phyloP scores from a whole-genome alignment of 768 basidiomycete genomes.

The Trametes elegans region DNA sequence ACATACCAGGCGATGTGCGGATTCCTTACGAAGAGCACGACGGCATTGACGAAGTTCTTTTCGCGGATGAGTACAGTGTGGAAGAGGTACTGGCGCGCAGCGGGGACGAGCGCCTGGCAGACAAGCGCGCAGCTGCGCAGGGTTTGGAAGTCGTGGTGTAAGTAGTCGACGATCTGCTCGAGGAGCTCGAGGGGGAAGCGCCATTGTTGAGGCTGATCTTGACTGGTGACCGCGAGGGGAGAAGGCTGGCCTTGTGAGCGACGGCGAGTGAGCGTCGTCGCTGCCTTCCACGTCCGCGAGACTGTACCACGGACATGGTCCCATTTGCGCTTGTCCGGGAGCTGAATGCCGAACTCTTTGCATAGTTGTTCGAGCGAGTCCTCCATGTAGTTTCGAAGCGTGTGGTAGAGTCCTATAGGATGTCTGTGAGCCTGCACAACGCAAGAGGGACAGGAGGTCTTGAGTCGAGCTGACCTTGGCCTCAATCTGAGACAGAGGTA shows the following conservation, averaged over 20 bases:
- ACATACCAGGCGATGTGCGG: conserved; percentile 1
- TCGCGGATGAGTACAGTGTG: conserved; percentile 7
- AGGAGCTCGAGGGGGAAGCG: conserved; percentile 14
- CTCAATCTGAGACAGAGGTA: too few relatives aligned
- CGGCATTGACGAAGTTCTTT: neutral
- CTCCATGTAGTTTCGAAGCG: too few relatives aligned
- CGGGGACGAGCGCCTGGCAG: conserved; percentile 14
- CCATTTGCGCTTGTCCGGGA: neutral
- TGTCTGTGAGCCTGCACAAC: too few relatives aligned
- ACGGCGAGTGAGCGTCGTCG: neutral
- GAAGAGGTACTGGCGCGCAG: conserved; percentile 18
- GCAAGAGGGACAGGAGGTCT: too few relatives aligned
- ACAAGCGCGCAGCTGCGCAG: conserved; percentile 16
- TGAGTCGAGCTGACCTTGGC: too few relatives aligned
- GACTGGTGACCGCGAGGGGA: neutral
- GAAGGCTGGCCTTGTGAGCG: neutral
- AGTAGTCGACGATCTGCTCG: conserved; percentile 18
- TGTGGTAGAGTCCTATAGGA: too few relatives aligned
- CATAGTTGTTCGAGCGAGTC: neutral
- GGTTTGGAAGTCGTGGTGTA: conserved; percentile 7
- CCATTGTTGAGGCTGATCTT: neutral
- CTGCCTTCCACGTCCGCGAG: neutral
- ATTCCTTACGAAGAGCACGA: neutral
- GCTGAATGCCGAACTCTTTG: conserved; percentile 1
- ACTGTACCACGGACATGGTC: neutral